Conservation (phyloP, 441 rosid species). For the Breynia disticha region DNA sequence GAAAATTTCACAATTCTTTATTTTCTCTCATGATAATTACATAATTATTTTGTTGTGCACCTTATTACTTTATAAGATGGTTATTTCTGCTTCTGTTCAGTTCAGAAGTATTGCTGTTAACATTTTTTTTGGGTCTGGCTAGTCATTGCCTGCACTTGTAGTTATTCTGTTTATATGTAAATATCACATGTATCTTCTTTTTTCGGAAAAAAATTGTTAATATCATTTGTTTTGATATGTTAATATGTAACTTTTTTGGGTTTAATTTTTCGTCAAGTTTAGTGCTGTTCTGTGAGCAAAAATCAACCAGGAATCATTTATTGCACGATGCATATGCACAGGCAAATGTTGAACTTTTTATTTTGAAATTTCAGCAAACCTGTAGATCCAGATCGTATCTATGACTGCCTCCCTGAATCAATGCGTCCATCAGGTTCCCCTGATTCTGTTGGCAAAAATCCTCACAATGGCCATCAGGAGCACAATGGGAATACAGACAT, state of each 20-base stretch:
- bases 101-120: neutral
- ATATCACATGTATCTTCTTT: neutral
- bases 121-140: constrained; percentile 1
- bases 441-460: constrained; percentile 36
- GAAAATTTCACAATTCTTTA: neutral
- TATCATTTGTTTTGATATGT: neutral
- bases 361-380: constrained; percentile 57
- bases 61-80: neutral
- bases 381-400: constrained; percentile 90
- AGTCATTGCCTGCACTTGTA: constrained; percentile 1
- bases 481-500: constrained; percentile 42
- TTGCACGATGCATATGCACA: neutral
- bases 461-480: constrained; percentile 39
- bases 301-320: neutral
- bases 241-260: neutral
- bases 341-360: neutral
- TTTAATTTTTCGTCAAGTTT: constrained; percentile 2
- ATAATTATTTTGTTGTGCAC: neutral
- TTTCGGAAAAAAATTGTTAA: too few relatives aligned
- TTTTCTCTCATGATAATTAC: too few relatives aligned
- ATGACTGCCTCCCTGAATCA: constrained; percentile 88
- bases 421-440: constrained; percentile 69
- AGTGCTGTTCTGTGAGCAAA: neutral
- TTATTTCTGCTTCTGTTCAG: constrained; percentile 5
- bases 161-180: constrained; percentile 1